A percentile compares a stretch with the other conserved stretches of the same genome.
Evolutionary conservation across 2,329 filamentous ascomycete species (phyloP).

Genomic region (Penicillium sp.): DNA sequence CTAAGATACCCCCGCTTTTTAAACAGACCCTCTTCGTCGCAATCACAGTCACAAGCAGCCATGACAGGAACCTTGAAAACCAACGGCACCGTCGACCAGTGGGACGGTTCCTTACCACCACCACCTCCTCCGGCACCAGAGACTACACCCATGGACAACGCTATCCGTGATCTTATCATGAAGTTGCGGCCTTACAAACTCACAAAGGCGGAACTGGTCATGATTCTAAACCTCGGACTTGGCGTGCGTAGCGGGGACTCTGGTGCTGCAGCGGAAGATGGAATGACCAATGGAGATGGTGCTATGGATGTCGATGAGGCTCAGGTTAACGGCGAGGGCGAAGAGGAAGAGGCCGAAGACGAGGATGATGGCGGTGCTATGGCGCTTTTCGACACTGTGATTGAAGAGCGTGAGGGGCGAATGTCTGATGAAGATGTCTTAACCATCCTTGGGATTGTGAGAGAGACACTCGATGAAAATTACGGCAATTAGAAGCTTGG

Average conservation of each 20-base stretch:
- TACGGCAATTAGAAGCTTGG: conserved; percentile 14
- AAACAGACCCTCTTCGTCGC: conserved; percentile 26
- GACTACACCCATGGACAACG: conserved; percentile 41
- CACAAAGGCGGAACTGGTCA: conserved; percentile 52
- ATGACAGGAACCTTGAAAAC: conserved; percentile 27
- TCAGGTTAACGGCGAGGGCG: conserved; percentile 12
- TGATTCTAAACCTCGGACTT: conserved; percentile 51
- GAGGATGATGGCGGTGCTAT: conserved; percentile 40
- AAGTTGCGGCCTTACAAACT: conserved; percentile 45
- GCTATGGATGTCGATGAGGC: conserved; percentile 27
- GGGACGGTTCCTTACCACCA: conserved; percentile 2
- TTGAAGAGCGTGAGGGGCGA: conserved; percentile 49
- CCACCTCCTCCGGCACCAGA: conserved; percentile 17
- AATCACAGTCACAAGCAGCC: conserved; percentile 24
- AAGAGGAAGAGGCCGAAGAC: conserved; percentile 21
- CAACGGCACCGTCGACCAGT: conserved; percentile 10
- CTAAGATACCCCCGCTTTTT: conserved; percentile 42
- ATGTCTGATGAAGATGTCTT: conserved; percentile 43
- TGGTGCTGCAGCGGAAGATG: conserved; percentile 12
- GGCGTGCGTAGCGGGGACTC: conserved; percentile 30
- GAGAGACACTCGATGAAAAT: conserved; percentile 34
- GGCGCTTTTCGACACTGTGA: conserved; percentile 44
- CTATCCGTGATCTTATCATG: conserved; percentile 42
- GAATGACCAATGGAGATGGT: conserved; percentile 22
- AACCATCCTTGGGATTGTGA: conserved; percentile 41